A percentile compares a stretch with the other conserved stretches of the same genome.
Evolutionary conservation across 352 stramenopile species (phyloP).

Genomic region (Pythium pectinolyticum): DNA sequence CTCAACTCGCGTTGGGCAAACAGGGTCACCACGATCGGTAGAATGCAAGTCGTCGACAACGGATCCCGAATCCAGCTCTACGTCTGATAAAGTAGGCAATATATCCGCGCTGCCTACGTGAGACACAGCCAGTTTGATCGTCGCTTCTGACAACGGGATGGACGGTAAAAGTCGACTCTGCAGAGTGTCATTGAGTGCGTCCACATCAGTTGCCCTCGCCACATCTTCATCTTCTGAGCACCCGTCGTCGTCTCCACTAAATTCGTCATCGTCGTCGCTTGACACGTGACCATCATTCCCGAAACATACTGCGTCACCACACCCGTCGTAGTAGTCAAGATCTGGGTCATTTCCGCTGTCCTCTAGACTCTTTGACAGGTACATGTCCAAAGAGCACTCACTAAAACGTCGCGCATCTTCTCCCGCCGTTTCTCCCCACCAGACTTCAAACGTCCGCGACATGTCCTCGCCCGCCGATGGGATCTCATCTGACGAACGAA

Average conservation of each 20-base stretch:
- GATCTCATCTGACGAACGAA: neutral
- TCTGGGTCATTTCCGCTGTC: neutral
- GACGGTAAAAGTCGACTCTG: no score
- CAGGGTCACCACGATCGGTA: no score
- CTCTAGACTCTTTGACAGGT: neutral
- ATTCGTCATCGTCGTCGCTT: neutral
- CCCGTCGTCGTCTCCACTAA: neutral
- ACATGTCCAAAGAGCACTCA: neutral
- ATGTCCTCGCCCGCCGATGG: neutral
- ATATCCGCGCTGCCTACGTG: no score
- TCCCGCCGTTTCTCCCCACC: neutral
- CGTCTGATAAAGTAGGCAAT: no score
- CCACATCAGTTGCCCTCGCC: no score
- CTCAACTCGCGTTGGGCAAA: neutral
- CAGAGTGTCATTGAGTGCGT: no score
- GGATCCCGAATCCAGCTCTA: no score
- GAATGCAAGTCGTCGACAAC: no score
- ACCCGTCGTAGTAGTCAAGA: neutral
- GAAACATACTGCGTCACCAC: neutral
- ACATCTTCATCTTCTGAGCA: no score
- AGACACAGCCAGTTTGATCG: no score
- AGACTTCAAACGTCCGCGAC: neutral
- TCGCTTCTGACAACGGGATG: no score
- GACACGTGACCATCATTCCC: neutral
- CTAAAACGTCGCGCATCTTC: neutral